Base-by-base conservation (phyloP, 768 basidiomycete genomes). In the Tricholoma sp. region DNA sequence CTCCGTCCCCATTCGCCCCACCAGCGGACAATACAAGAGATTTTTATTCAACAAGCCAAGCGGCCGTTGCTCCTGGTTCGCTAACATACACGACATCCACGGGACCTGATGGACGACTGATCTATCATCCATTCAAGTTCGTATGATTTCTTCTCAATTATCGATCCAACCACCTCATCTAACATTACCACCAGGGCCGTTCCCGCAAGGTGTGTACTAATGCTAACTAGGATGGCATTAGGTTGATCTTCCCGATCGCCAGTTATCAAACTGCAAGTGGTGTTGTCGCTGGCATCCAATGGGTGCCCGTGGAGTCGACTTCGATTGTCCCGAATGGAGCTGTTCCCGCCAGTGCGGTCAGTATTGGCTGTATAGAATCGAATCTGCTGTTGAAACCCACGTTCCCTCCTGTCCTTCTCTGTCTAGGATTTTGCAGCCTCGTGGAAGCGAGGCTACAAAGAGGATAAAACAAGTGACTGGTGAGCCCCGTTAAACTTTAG, bases 101-200 rank as follows among this genome's bases (percentile, higher is more conserved):
- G 0, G 77, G 77, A 2, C 73, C 80, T 35, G 84, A 90, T 72
- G 89, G 89, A 16, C 75, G 78, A 59, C 55, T 81, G 29, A 66
- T 78, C 54, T 91, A 91, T 67, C 85, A 90, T 64, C 79, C 83
- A 11, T 91, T 89, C 82, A 90, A 76, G 89, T 88, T 64, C 60
- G 83, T 72, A 32, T 47, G 14, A 24, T 49, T 57, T 52, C 46
- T 18, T 24, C n/a, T n/a, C n/a, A 37, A 31, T 53, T 50, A 58
- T 59, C 19, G 57, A 62, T 62, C 67, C 31, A 60, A 63, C 62
- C 32, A 65, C 54, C 63, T 56, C 56, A 57, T 62, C 59, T 57
- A 9, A 52, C 43, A 39, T 50, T 50, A 64, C 61, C 39, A 56
- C 35, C 57, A 90, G 88, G 73, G 88, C 88, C 55, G 84, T 89